Percentiles rank a stretch among this genome's conserved stretches.
These are phyloP conservation scores for Dillenia turbinata DNA, from an alignment of 164 flowering plant genomes.

Conservation along the genomic window DNA sequence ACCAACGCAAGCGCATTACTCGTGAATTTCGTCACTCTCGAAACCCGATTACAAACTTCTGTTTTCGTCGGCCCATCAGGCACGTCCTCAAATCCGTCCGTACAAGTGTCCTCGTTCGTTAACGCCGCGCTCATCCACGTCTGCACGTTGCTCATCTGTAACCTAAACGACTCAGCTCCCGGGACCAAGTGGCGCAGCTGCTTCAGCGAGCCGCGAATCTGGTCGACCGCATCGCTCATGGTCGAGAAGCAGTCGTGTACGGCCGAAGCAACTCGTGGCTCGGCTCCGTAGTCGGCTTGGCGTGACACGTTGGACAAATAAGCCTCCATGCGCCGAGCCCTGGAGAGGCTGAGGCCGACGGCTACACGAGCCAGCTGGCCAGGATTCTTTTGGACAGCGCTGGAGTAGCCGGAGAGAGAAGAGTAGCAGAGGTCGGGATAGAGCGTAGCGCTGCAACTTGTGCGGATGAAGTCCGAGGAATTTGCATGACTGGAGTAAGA, in stretches of 20 bases:
- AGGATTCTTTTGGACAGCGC: slow-evolving; percentile 41
- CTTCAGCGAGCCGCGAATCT: slow-evolving; percentile 51
- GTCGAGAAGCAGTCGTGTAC: slow-evolving; percentile 65
- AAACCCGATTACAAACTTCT: slow-evolving; percentile 33
- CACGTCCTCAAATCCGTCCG: slow-evolving; percentile 69
- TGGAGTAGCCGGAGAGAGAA: slow-evolving; percentile 58
- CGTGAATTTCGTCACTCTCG: slow-evolving; percentile 44
- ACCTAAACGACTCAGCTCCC: slow-evolving; percentile 37
- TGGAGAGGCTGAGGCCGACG: slow-evolving; percentile 45
- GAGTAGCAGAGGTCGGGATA: slow-evolving; percentile 68
- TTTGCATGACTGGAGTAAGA: neutral
- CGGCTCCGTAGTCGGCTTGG: slow-evolving; percentile 33
- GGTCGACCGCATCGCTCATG: slow-evolving; percentile 63
- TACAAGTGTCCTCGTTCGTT: slow-evolving; percentile 84
- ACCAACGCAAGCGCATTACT: slow-evolving; percentile 89
- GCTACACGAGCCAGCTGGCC: slow-evolving; percentile 55
- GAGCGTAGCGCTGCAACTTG: slow-evolving; percentile 59
- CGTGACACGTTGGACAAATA: slow-evolving; percentile 41
- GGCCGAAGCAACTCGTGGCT: slow-evolving; percentile 43
- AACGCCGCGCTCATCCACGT: slow-evolving; percentile 98
- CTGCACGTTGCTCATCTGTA: slow-evolving; percentile 79
- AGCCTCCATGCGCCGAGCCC: slow-evolving; percentile 25
- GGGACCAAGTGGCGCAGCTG: slow-evolving; percentile 45
- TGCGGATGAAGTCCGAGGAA: slow-evolving; percentile 59
- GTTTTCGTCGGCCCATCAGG: slow-evolving; percentile 35